These are phyloP conservation scores for Phytophthora constricta DNA, from an alignment of 352 stramenopile genomes.

Conservation along the genomic window DNA sequence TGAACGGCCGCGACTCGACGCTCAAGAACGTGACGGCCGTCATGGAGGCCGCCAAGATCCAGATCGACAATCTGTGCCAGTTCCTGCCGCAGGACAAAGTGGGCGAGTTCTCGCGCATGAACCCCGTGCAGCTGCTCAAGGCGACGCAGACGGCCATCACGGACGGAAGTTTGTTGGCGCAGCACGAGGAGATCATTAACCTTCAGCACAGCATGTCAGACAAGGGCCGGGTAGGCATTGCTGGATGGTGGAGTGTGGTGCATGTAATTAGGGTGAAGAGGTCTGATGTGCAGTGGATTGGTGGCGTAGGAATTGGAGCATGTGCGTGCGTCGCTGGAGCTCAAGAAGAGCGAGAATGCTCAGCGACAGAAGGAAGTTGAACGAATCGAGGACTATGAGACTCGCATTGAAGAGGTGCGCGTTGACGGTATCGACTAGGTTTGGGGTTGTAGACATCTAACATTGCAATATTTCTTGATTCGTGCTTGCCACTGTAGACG, in stretches of 20 bases:
- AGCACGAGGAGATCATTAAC: constrained; percentile 82
- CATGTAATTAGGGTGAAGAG: background rate
- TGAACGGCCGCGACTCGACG: constrained; percentile 74
- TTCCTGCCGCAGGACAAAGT: constrained; percentile 99
- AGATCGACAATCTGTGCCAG: constrained; percentile 99
- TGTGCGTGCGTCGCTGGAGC: constrained; percentile 63
- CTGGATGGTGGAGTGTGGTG: background rate
- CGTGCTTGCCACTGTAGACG: constrained; percentile 49
- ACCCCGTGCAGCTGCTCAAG: constrained; percentile 74
- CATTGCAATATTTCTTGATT: background rate
- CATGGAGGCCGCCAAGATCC: constrained; percentile 91
- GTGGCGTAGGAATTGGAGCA: constrained; percentile 72
- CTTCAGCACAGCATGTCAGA: constrained; percentile 75
- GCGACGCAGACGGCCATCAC: constrained; percentile 80
- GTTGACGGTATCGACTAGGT: too few relatives aligned
- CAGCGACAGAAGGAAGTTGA: constrained; percentile 88
- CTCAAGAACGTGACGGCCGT: constrained; percentile 78
- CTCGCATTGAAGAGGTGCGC: constrained; percentile 73
- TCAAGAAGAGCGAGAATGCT: constrained; percentile 86
- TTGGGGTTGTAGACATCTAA: too few relatives aligned
- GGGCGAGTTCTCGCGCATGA: constrained; percentile 91
- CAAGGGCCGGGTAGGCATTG: constrained; percentile 62
- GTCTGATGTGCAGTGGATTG: background rate
- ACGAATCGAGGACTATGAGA: constrained; percentile 83
- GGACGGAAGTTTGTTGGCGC: constrained; percentile 73